Evolutionary conservation across 2,329 filamentous ascomycete genomes (phyloP), one percentile per base, ranked within the genome.

Genomic region (Drechmeria coniospora): DNA sequence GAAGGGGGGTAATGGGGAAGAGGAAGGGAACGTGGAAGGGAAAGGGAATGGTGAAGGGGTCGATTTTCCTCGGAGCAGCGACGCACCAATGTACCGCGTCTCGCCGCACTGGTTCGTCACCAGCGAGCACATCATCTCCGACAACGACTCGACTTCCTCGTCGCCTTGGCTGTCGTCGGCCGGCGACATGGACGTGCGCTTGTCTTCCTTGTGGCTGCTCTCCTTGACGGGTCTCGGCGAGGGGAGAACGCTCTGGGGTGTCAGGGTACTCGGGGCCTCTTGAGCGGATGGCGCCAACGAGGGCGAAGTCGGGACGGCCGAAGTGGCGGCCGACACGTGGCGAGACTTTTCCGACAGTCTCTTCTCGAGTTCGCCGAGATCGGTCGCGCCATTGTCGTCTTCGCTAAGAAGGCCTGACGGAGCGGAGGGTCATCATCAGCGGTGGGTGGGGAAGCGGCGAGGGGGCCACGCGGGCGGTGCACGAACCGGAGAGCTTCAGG

Each of bases 91-190:
- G 49, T 93, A 98, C 53, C 90, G 69, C 6, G 87, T 94, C 59
- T 98, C 90, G 30, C 90, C 90, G 36, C 74, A 79, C 42, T 87
- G 84, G 47, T 93, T 95, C 2, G 87, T 95, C 17, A 98, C 86
- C 18, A 98, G 59, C 3, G 86, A 94, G 53, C 87, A 95, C 90
- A 98, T 95, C 79, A 94, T 90, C 56, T 98, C 90, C 1, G 87
- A 93, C 32, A 98, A 56, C 2, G 75, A 76, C 49, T 92, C 86
- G 2, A 92, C 80, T 43, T 92, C 79, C 38, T 77, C 65, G 39
- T 73, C 35, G 1, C 20, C 68, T 10, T 58, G 60, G 37, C 57
- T 65, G 22, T 51, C 49, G 25, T 54, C 50, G 8, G 50, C 50
- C 7, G 51, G 30, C 33, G 50, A 47, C 5, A 56, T 49, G 3